Evolutionary conservation across 225 moss, liverwort and hornwort species (phyloP).

Genomic region (Sphagnum tenellum): DNA sequence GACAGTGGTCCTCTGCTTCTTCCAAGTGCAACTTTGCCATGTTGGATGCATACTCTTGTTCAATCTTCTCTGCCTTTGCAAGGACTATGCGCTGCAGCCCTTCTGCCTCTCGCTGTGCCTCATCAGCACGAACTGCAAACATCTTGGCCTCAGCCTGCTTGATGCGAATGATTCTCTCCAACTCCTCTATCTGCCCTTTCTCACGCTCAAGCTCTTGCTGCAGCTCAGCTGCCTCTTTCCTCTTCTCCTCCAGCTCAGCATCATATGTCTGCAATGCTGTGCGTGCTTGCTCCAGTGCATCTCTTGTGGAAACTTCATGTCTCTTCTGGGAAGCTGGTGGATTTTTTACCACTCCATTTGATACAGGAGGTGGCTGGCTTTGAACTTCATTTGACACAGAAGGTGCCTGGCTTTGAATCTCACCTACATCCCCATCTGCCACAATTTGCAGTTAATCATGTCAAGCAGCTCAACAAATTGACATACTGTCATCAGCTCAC

Average conservation of each 20-base stretch:
- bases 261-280: conserved; percentile 73
- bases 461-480: too few relatives aligned
- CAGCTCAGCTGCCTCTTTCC: conserved; percentile 68
- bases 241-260: conserved; percentile 76
- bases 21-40: conserved; percentile 56
- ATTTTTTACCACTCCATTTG: too few relatives aligned
- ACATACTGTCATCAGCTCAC: too few relatives aligned
- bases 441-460: not conserved
- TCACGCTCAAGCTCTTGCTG: conserved; percentile 70
- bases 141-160: conserved; percentile 86
- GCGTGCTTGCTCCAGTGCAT: conserved; percentile 69
- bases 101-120: conserved; percentile 86
- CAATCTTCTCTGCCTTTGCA: conserved; percentile 81
- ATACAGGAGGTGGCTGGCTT: too few relatives aligned
- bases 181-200: conserved; percentile 75
- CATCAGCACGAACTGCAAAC: conserved; percentile 83
- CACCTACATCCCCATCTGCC: conserved; percentile 25
- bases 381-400: conserved; percentile 14
- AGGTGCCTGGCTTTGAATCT: conserved; percentile 17
- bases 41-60: conserved; percentile 74
- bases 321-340: not conserved
- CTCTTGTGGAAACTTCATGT: conserved; percentile 19
- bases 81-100: conserved; percentile 75
- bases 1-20: conserved; percentile 73
- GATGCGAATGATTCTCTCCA: conserved; percentile 81